These are phyloP conservation scores for Echinosophora koreensis DNA, from an alignment of 306 rosid genomes.

Conservation along the genomic window DNA sequence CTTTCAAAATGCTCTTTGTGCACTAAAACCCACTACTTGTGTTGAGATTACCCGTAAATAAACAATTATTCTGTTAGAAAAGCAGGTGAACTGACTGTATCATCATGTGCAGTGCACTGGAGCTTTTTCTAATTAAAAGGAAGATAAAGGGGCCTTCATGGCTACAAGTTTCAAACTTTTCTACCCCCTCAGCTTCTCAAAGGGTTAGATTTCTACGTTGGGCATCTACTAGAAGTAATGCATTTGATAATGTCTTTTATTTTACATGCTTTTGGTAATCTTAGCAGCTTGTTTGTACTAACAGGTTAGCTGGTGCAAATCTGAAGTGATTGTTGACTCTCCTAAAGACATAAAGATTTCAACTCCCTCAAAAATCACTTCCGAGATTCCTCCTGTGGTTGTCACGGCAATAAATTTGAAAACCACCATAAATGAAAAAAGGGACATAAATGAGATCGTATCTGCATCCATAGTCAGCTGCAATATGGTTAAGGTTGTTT, in stretches of 20 bases:
- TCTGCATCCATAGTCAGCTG: conserved; percentile 94
- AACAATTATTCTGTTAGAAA: conserved; percentile 28
- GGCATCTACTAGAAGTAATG: neutral
- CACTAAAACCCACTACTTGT: neutral
- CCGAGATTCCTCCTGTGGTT: conserved; percentile 80
- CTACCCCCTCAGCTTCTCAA: conserved; percentile 61
- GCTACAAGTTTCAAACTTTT: conserved; percentile 74
- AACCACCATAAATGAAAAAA: conserved; percentile 76
- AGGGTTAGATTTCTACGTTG: conserved; percentile 66
- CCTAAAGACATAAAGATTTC: conserved; percentile 74
- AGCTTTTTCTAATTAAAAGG: conserved; percentile 86
- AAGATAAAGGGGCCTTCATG: conserved; percentile 95
- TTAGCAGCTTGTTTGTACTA: conserved; percentile 44
- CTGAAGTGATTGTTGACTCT: conserved; percentile 79
- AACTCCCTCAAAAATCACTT: conserved; percentile 61
- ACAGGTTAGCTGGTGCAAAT: conserved; percentile 99
- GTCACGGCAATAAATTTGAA: conserved; percentile 86
- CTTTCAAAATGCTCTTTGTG: conserved; percentile 14
- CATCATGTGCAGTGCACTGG: conserved; percentile 81
- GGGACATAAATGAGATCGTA: conserved; percentile 80
- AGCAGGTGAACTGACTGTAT: conserved; percentile 41
- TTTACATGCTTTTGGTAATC: conserved; percentile 28
- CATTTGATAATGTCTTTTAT: conserved; percentile 21
- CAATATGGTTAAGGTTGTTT: conserved; percentile 85
- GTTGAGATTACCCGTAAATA: conserved; percentile 14